Conservation (phyloP, 192 early-diverging fungal species). For the Radiomyces spectabilis region DNA sequence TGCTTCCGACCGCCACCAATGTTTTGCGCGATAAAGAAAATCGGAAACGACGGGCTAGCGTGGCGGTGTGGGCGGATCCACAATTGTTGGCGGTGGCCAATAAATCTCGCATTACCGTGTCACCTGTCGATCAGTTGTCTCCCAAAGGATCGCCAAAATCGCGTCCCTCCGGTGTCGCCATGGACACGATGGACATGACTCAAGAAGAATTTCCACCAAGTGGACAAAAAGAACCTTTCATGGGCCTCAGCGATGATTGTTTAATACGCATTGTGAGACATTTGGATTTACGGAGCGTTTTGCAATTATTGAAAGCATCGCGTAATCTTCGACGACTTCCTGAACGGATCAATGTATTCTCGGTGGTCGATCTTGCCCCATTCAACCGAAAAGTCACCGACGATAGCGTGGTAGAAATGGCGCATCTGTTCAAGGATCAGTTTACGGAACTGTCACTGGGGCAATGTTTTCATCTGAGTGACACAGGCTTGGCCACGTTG, state of each 20-base stretch:
- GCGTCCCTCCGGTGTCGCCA: no score
- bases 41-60: conserved; percentile 49
- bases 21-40: conserved; percentile 25
- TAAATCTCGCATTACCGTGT: no score
- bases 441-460: conserved; percentile 43
- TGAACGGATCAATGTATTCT: conserved; percentile 23
- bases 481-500: conserved; percentile 43
- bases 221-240: no score
- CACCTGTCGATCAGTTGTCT: no score
- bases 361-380: conserved; percentile 44
- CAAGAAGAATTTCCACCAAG: no score
- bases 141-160: no score
- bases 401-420: conserved; percentile 18
- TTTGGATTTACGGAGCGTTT: neutral
- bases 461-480: conserved; percentile 67
- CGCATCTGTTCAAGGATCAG: conserved; percentile 35
- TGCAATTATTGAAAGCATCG: neutral
- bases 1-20: conserved; percentile 24
- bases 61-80: conserved; percentile 77
- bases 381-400: conserved; percentile 59
- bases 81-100: conserved; percentile 59
- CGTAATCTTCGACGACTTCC: neutral
- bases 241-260: no score
- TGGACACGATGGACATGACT: no score
- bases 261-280: neutral